Evolutionary conservation across 78 protist species (phyloP), one percentile per base, ranked within the genome.

Genomic region (Dictyostelium intermedium): DNA sequence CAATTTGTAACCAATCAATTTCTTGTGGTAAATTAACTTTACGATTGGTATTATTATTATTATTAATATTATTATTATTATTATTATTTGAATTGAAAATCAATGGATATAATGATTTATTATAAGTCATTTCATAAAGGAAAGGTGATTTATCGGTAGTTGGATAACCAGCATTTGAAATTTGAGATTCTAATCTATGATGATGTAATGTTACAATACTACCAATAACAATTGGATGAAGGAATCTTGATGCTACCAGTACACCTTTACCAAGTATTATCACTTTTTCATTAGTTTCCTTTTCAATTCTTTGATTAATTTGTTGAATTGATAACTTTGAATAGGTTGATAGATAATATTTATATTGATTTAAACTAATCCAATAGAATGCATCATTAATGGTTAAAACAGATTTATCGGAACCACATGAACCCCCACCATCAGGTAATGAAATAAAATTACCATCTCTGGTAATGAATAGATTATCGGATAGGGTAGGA

Each of bases 111-210:
- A 92, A 50, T 47, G 91, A 84, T 34, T 92, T 92, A 70, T 92
- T 92, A 63, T 92, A 92, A 2, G 95, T 92, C 89, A 92, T 30
- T 45, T 92, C 95, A 30, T 84, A 92, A 2, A 92, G 95, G 83
- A 92, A 84, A 11, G 92, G 89, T 82, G 95, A 92, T 50, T 92
- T 92, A 43, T 92, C 95, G 16, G 95, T 92, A 2, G 89, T 78
- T 7, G 95, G 95, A 35, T 92, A 92, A 1, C 95, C 85, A 25
- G 87, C 73, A 45, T 83, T 92, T 5, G 80, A 83, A 25, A 92
- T 43, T 3, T 10, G 11, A 11, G 66, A 13, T 50, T 92, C 95
- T 25, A 92, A 78, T 43, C 53, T 76, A 47, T 92, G 95, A 56
- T 92, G 95, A 85, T 92, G 95, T 34, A 92, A 73, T 20, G 92